phyloP scores from a whole-genome alignment of 768 basidiomycete genomes.

The Lenzites betulinus region DNA sequence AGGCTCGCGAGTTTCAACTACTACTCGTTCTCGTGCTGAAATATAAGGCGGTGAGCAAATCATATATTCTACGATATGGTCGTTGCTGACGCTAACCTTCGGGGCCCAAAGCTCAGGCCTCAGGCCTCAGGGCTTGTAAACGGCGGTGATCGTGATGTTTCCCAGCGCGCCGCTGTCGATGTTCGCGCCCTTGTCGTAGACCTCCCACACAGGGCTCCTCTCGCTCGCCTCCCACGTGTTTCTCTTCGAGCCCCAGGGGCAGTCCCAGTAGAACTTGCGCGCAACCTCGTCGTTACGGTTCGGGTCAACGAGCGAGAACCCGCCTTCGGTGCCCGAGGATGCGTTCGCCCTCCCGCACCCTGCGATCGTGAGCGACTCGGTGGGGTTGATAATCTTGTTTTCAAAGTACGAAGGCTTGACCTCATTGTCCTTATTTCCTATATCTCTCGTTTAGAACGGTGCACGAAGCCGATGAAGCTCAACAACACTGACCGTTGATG shows the following conservation, averaged over 20 bases:
- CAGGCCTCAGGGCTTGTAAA: neutral
- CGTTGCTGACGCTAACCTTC: neutral
- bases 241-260: slow-evolving; percentile 4
- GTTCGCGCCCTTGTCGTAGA: neutral
- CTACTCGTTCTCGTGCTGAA: too few relatives aligned
- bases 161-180: slow-evolving; percentile 6
- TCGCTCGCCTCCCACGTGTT: slow-evolving; percentile 13
- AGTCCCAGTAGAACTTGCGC: slow-evolving; percentile 16
- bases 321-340: slow-evolving; percentile 13
- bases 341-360: slow-evolving; percentile 11
- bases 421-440: slow-evolving; percentile 9
- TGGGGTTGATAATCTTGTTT: neutral
- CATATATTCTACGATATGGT: too few relatives aligned
- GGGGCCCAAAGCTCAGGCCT: too few relatives aligned
- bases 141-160: slow-evolving; percentile 1
- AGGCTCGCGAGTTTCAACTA: too few relatives aligned
- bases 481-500: neutral
- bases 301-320: slow-evolving; percentile 10
- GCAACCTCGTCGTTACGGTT: neutral
- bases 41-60: too few relatives aligned
- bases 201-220: neutral
- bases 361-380: neutral
- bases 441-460: neutral
- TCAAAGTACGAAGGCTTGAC: slow-evolving; percentile 1
- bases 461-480: neutral